A percentile compares a stretch with the other conserved stretches of the same genome.
These are phyloP conservation scores for Venturia nashicola DNA, from an alignment of 2,329 filamentous ascomycete species.

Conservation along the genomic window DNA sequence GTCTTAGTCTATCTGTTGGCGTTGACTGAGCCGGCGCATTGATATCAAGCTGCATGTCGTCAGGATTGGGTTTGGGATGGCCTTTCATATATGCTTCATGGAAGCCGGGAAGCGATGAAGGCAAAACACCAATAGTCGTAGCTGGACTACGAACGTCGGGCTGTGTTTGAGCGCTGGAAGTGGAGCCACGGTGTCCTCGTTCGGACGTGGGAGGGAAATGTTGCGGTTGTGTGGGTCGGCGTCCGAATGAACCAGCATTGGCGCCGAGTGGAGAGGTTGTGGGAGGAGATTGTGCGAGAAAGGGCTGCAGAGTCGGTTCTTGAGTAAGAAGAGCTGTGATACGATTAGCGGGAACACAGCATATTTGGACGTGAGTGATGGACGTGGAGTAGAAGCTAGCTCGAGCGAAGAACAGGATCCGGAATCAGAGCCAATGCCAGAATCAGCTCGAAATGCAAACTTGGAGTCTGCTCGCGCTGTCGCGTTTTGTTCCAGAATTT, in stretches of 20 bases:
- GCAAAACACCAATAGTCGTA: constrained; percentile 83
- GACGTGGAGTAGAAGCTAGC: background rate
- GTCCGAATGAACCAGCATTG: background rate
- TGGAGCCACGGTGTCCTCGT: constrained; percentile 31
- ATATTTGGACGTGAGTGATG: constrained; percentile 10
- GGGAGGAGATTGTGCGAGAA: constrained; percentile 44
- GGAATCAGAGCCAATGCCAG: background rate
- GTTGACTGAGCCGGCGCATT: constrained; percentile 31
- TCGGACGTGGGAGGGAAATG: constrained; percentile 18
- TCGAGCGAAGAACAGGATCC: background rate
- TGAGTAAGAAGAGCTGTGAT: constrained; percentile 40
- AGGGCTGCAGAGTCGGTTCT: constrained; percentile 38
- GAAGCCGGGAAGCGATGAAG: constrained; percentile 80
- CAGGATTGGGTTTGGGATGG: constrained; percentile 23
- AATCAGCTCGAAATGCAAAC: background rate
- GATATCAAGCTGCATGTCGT: constrained; percentile 17
- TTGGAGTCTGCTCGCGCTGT: background rate
- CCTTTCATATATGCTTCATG: constrained; percentile 85
- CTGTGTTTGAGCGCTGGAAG: constrained; percentile 26
- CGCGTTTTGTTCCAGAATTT: background rate
- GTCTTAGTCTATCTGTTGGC: constrained; percentile 51
- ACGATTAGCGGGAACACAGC: constrained; percentile 7
- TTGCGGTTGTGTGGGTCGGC: constrained; percentile 10
- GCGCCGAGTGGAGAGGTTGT: background rate
- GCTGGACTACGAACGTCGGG: constrained; percentile 29